A percentile compares a stretch with the other conserved stretches of the same genome.
Evolutionary conservation across 768 basidiomycete species (phyloP).

Genomic region (Termitomyces sp.): DNA sequence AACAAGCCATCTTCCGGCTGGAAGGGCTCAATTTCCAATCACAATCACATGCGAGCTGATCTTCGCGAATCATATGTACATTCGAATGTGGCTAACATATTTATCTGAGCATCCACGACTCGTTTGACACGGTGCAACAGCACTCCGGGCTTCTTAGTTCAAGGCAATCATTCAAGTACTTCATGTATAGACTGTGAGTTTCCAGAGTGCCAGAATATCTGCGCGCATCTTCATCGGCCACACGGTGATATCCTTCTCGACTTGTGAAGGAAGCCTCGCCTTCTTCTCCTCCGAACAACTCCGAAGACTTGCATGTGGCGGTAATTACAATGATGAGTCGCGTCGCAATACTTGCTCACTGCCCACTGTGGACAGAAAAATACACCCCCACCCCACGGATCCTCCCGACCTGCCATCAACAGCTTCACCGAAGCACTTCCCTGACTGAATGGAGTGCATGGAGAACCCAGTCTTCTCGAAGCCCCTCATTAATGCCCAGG

Average conservation of each 20-base stretch:
- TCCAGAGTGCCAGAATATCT: neutral
- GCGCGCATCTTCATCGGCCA: neutral
- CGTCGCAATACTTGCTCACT: neutral
- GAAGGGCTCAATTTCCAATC: too few relatives aligned
- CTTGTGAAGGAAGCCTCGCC: neutral
- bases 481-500: neutral
- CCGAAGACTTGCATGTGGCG: neutral
- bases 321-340: neutral
- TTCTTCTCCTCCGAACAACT: neutral
- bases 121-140: neutral
- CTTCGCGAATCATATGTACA: too few relatives aligned
- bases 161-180: neutral
- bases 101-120: neutral
- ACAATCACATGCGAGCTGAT: too few relatives aligned
- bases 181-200: neutral
- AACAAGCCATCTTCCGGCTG: neutral
- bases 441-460: neutral
- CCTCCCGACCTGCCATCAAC: neutral
- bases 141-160: neutral
- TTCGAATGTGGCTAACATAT: neutral
- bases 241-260: neutral
- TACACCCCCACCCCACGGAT: neutral
- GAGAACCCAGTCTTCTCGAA: neutral
- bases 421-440: neutral
- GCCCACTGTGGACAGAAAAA: neutral